Evolutionary conservation across 148 eudicot species (phyloP), one percentile per base, ranked within the genome.

Genomic region (Talinum fruticosum): DNA sequence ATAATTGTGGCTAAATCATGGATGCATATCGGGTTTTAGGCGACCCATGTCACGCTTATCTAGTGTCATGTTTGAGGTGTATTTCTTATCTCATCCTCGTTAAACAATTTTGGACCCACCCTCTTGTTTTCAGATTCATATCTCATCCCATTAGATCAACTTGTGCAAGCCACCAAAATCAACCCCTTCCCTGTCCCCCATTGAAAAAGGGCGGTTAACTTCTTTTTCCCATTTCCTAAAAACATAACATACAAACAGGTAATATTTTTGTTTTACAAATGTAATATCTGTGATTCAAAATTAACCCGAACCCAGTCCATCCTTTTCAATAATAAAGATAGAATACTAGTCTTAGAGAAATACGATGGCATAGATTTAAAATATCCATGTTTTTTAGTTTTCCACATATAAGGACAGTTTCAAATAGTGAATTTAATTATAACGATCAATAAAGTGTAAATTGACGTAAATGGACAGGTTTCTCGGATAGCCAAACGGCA

Each of bases 401-500:
- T 37, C 41, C 41, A 47, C 18, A 47, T 47, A 47, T 8, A 12
- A 47, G 2, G 18, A 47, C 53, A 47, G 4, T 3, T 47, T 47
- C 14, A 67, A 16, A 68, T 68, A 35, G 24, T 37, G 41, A 3
- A 37, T 7, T 37, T 2, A 37, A 2, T 37, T 21, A 19, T 23
- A 23, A 1, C 7, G 29, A 69, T 24, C 6, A 41, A 4, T 41
- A 49, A 12, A 49, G 26, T n/a, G 66, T 62, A 8, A 2, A 62
- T 6, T 24, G 30, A 3, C n/a, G n/a, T n/a, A 28, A 26, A 57
- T 57, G 64, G 12, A 41, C 66, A 72, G 74, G 74, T 28, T 72
- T 72, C 61, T 29, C 18, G 33, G 61, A 72, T 8, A 72, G 24
- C 61, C 12, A 45, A 47, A 66, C 57, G 13, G 86, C 88, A 33